Percentiles rank a stretch among this genome's conserved stretches.
These are phyloP conservation scores for Chloropicon primus DNA, from an alignment of 139 green algal genomes.

Conservation along the genomic window DNA sequence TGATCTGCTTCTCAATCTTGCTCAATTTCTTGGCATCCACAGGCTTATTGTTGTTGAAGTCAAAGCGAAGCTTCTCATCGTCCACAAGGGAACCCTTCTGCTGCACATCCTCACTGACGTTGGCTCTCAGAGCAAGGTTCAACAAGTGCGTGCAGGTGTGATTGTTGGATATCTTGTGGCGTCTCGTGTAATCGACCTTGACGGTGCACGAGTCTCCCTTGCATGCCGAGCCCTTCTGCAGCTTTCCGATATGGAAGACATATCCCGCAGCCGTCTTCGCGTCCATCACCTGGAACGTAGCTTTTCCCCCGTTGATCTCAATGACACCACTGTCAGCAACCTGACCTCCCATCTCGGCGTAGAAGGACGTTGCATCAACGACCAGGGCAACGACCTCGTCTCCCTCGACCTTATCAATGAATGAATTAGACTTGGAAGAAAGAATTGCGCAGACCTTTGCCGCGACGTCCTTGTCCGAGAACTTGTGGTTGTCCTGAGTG, in stretches of 20 bases:
- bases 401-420: slow-evolving; percentile 34
- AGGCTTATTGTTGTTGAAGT: slow-evolving; percentile 84
- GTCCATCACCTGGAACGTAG: slow-evolving; percentile 13
- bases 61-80: slow-evolving; percentile 86
- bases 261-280: slow-evolving; percentile 75
- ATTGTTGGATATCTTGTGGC: slow-evolving; percentile 77
- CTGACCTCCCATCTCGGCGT: slow-evolving; percentile 82
- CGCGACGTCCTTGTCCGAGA: slow-evolving; percentile 23
- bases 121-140: slow-evolving; percentile 74
- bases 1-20: slow-evolving; percentile 29
- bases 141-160: slow-evolving; percentile 98
- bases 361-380: slow-evolving; percentile 77
- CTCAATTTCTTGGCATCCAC: slow-evolving; percentile 24
- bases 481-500: slow-evolving; percentile 84
- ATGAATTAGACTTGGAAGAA: slow-evolving; percentile 32
- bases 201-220: slow-evolving; percentile 17
- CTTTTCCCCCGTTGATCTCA: not conserved
- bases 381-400: slow-evolving; percentile 67
- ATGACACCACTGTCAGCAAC: slow-evolving; percentile 61
- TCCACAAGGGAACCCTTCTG: slow-evolving; percentile 95
- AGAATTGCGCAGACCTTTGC: slow-evolving; percentile 67
- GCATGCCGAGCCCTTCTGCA: slow-evolving; percentile 1
- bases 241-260: slow-evolving; percentile 72
- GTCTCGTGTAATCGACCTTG: slow-evolving; percentile 63
- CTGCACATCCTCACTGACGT: slow-evolving; percentile 77